A percentile compares a stretch with the other conserved stretches of the same genome.
These are phyloP conservation scores for Eucalyptus brandiana DNA, from an alignment of 345 rosid species.

Conservation along the genomic window DNA sequence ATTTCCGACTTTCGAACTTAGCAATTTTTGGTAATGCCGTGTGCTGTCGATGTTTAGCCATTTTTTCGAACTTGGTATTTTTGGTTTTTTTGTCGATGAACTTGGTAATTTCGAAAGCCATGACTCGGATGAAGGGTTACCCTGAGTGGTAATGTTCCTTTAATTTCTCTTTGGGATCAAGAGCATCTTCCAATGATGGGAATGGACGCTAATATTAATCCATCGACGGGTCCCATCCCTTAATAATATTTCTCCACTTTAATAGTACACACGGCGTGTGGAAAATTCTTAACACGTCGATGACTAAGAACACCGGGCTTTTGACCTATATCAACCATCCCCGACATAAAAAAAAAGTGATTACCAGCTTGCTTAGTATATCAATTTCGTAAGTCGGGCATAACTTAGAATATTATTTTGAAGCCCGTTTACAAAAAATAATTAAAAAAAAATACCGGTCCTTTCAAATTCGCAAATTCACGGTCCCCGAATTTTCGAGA, in stretches of 20 bases:
- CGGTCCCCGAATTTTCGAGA: background rate
- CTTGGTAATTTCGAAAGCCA: too few species aligned
- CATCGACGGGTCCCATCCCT: background rate
- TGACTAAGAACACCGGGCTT: background rate
- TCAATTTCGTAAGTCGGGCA: background rate
- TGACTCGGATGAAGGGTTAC: too few species aligned
- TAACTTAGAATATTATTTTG: background rate
- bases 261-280: background rate
- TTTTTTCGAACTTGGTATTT: too few species aligned
- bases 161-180: too few species aligned
- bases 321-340: background rate
- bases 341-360: background rate
- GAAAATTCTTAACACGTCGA: background rate
- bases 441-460: background rate
- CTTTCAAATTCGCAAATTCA: background rate
- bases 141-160: too few species aligned
- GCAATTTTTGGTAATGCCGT: background rate
- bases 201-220: too few species aligned
- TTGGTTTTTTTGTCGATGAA: too few species aligned
- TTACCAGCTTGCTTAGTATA: background rate
- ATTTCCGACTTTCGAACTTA: background rate
- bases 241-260: background rate
- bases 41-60: background rate
- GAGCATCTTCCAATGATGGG: background rate
- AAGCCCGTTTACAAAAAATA: background rate